Evolutionary conservation across 2,329 filamentous ascomycete species (phyloP), one percentile per base, ranked within the genome.

Genomic region (Alternaria tenuissima): DNA sequence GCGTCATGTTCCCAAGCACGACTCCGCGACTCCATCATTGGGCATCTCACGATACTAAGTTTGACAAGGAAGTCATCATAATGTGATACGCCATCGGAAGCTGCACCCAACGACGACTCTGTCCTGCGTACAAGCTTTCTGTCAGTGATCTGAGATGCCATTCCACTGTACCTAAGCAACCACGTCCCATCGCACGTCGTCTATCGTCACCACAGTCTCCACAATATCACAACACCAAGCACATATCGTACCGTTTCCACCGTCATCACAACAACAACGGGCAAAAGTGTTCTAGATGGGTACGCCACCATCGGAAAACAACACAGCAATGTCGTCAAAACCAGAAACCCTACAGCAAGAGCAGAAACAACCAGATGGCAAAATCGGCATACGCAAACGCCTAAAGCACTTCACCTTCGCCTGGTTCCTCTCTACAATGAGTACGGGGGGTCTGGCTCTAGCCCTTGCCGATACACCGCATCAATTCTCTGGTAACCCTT

Each of bases 381-480:
- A 36, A 3, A 36, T 12, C 1, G 14, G 32, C 32, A 14, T 16
- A 14, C 65, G 71, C 9, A 58, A 62, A 12, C 62, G 75, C 20
- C 28, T 76, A 4, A 71, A 69, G 38, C 74, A 81, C 55, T 81
- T 82, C 56, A 82, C 81, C 6, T 82, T 80, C 76, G 80, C 81
- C 11, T 81, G 80, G 70, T 83, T 81, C 62, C 78, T 80, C 0
- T 75, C 77, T 9, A 80, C 81, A 7, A 83, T 84, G 81, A 75
- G 77, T 14, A 83, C 81, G 0, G 81, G 82, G 16, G 82, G 81
- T 9, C 70, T 83, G 8, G 76, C 80, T 3, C 68, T 83, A 3
- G 70, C 81, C 5, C 73, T 84, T 3, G 73, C 76, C 6, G 71
- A 79, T 30, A 75, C 78, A 46, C 82, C 81, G 1, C 79, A 81